Percentiles rank a stretch among this genome's conserved stretches.
Evolutionary conservation across 2,329 filamentous ascomycete species (phyloP).

Genomic region (Nothophaeocryptopus gaeumannii): DNA sequence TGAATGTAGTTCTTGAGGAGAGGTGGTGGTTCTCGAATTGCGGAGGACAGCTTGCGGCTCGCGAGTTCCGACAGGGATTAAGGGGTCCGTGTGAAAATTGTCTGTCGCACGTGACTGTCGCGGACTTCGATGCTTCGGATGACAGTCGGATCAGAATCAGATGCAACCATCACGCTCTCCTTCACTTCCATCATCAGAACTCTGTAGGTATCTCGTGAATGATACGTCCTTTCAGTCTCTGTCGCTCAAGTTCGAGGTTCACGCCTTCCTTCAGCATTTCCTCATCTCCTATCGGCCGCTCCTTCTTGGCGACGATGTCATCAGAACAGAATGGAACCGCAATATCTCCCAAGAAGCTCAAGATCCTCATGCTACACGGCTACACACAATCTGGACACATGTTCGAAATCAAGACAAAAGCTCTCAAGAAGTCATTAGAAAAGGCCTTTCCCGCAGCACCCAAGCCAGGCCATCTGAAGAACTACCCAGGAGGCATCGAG

Average conservation of each 20-base stretch:
- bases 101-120: no score
- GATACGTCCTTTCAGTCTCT: no score
- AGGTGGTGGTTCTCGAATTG: conserved; percentile 10
- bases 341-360: conserved; percentile 34
- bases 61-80: no score
- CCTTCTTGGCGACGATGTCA: conserved; percentile 7
- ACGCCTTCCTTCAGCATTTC: no score
- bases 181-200: no score
- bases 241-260: no score
- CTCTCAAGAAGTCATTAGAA: conserved; percentile 73
- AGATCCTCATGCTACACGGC: conserved; percentile 58
- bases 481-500: conserved; percentile 41
- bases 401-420: conserved; percentile 86
- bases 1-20: conserved; percentile 1
- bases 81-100: no score
- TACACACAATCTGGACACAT: conserved; percentile 86
- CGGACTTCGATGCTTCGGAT: no score
- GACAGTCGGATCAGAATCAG: no score
- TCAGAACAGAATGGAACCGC: conserved; percentile 7
- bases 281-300: no score
- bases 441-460: conserved; percentile 68
- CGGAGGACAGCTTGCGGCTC: conserved; percentile 12
- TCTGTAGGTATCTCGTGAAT: no score
- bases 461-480: conserved; percentile 40
- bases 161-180: no score